phyloP scores from a whole-genome alignment of 1,284 basidiomycete species.

The Austroboletus novae-zelandiae region DNA sequence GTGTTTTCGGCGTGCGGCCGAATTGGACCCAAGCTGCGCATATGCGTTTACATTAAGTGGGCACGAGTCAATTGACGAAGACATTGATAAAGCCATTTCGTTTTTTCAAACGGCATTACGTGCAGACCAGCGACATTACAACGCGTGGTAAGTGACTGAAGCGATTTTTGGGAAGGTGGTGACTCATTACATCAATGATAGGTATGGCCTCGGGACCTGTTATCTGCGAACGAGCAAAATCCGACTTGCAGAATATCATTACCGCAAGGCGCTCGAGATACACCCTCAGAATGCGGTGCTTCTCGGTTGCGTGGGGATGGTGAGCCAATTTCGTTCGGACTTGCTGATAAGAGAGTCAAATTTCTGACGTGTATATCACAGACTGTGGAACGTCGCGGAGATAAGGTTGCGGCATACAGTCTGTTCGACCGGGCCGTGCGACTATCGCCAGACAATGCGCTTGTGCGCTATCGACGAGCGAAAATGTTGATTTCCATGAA shows the following conservation, averaged over 20 bases:
- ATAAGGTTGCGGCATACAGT: conserved; percentile 69
- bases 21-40: conserved; percentile 80
- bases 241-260: conserved; percentile 91
- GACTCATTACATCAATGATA: conserved; percentile 39
- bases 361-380: conserved; percentile 37
- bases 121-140: conserved; percentile 88
- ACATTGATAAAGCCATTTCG: conserved; percentile 83
- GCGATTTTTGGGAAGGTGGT: not conserved
- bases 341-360: conserved; percentile 23
- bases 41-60: conserved; percentile 94
- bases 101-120: conserved; percentile 90
- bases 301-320: conserved; percentile 88
- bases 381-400: conserved; percentile 80
- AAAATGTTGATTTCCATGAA: conserved; percentile 83
- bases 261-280: conserved; percentile 84
- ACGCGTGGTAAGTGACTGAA: conserved; percentile 74
- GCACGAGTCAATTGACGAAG: conserved; percentile 92
- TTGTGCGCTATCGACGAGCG: conserved; percentile 88
- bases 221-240: conserved; percentile 91
- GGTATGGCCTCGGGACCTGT: conserved; percentile 96
- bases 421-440: conserved; percentile 78
- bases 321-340: conserved; percentile 34
- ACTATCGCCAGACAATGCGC: conserved; percentile 78
- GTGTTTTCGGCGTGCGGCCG: conserved; percentile 86
- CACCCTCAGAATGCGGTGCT: conserved; percentile 90